Base-by-base conservation (phyloP, 257 asterid genomes). In the Solanum dulcamara region DNA sequence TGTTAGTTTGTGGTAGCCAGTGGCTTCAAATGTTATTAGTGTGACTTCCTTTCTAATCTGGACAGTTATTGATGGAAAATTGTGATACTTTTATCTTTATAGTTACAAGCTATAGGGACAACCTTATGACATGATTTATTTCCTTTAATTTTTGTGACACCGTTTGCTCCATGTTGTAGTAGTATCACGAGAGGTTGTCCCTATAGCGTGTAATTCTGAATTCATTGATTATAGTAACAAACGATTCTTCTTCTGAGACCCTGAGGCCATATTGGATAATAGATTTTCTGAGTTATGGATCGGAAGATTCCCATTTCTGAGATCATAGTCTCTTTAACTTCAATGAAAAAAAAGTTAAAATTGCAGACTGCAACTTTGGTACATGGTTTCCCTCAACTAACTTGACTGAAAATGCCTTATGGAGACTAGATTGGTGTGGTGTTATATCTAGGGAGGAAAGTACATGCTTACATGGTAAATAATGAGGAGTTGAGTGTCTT, bases 401-500 rank as follows among this genome's bases (percentile, higher is more conserved):
- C n/a, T n/a, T n/a, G n/a, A n/a, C n/a, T n/a, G n/a, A n/a, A n/a
- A n/a, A n/a, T n/a, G n/a, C n/a, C n/a, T n/a, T n/a, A n/a, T n/a
- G n/a, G n/a, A n/a, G n/a, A n/a, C n/a, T n/a, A n/a, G n/a, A n/a
- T n/a, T n/a, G n/a, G n/a, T n/a, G n/a, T n/a, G n/a, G n/a, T n/a
- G n/a, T n/a, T n/a, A n/a, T n/a, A n/a, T n/a, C n/a, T n/a, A n/a
- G n/a, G n/a, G n/a, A n/a, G n/a, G n/a, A n/a, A n/a, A n/a, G n/a
- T n/a, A n/a, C n/a, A n/a, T n/a, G n/a, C n/a, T n/a, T n/a, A n/a
- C n/a, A n/a, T n/a, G n/a, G n/a, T n/a, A n/a, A n/a, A n/a, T n/a
- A n/a, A n/a, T n/a, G n/a, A n/a, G 90, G 90, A 88, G 67, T 71
- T 92, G 91, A 94, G 91, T 86, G 92, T 90, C 88, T 91, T 88